These are phyloP conservation scores for Pestalotiopsis fici DNA, from an alignment of 2,329 filamentous ascomycete genomes.

Conservation along the genomic window DNA sequence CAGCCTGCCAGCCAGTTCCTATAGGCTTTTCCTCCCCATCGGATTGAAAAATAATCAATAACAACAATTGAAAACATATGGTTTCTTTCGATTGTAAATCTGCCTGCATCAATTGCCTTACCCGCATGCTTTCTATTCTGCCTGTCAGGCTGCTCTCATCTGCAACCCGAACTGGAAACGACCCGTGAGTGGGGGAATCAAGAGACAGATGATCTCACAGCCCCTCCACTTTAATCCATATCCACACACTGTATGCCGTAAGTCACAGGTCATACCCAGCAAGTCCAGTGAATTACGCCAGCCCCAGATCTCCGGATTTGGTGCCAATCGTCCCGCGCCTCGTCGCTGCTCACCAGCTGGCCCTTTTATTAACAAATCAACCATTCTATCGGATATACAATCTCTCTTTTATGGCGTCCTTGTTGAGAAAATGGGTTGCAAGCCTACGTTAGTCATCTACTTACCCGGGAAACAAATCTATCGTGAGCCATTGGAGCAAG, in stretches of 20 bases:
- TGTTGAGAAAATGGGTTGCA: too few relatives aligned
- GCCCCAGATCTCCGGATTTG: conserved; percentile 6
- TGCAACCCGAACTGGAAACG: neutral
- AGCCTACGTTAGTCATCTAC: neutral
- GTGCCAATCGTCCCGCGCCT: neutral
- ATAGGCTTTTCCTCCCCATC: neutral
- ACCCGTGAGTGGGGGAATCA: neutral
- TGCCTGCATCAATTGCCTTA: neutral
- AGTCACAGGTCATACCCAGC: neutral
- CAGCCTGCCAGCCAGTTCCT: neutral
- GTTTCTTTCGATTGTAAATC: neutral
- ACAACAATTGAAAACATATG: neutral
- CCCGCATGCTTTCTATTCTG: neutral
- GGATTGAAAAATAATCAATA: neutral
- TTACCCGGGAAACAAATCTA: neutral
- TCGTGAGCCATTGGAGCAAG: neutral
- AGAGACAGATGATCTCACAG: neutral
- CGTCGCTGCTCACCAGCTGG: neutral
- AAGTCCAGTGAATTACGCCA: neutral
- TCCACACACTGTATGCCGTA: neutral
- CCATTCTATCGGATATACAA: neutral
- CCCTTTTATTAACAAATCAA: neutral
- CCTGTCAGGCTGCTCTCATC: neutral
- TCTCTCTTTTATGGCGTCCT: too few relatives aligned
- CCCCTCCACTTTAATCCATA: neutral